These are phyloP conservation scores for Aegilops sharonensis DNA, from an alignment of 176 grass and related monocot species.

Conservation along the genomic window DNA sequence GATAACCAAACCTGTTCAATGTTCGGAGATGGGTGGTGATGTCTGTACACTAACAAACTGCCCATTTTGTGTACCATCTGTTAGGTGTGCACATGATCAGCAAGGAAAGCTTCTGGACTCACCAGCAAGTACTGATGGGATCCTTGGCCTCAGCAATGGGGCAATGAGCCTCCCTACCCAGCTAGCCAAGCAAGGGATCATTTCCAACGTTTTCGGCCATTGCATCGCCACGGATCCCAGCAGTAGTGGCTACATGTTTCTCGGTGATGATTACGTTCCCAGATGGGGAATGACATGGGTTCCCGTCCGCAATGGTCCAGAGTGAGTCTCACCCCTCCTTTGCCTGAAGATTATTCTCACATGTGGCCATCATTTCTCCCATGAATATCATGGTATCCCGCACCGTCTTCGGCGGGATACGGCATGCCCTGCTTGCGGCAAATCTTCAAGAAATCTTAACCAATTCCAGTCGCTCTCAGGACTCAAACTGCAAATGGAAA, in stretches of 20 bases:
- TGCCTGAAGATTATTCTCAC: not conserved
- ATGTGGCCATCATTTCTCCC: slow-evolving; percentile 7
- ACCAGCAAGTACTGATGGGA: slow-evolving; percentile 65
- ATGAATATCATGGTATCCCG: not conserved
- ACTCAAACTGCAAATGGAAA: slow-evolving; percentile 11
- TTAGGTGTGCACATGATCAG: slow-evolving; percentile 91
- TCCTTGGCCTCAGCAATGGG: slow-evolving; percentile 65
- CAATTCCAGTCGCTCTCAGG: not conserved
- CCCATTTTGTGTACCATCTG: not conserved
- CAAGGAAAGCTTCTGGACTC: slow-evolving; percentile 61
- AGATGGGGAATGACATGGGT: slow-evolving; percentile 85
- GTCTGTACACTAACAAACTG: not conserved
- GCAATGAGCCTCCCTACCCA: slow-evolving; percentile 74
- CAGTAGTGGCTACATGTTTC: slow-evolving; percentile 77
- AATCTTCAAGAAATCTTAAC: slow-evolving; percentile 31
- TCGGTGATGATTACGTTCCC: slow-evolving; percentile 78
- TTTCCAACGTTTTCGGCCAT: slow-evolving; percentile 74
- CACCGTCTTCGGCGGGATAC: not conserved
- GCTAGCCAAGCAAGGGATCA: slow-evolving; percentile 59
- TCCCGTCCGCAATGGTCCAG: slow-evolving; percentile 55
- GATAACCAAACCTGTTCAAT: not conserved
- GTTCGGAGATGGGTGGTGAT: not conserved
- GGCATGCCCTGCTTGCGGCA: not conserved
- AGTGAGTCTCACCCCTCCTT: slow-evolving; percentile 47
- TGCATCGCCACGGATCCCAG: slow-evolving; percentile 61